Conservation (phyloP, 192 early-diverging fungal species). For the Thamnidium elegans region DNA sequence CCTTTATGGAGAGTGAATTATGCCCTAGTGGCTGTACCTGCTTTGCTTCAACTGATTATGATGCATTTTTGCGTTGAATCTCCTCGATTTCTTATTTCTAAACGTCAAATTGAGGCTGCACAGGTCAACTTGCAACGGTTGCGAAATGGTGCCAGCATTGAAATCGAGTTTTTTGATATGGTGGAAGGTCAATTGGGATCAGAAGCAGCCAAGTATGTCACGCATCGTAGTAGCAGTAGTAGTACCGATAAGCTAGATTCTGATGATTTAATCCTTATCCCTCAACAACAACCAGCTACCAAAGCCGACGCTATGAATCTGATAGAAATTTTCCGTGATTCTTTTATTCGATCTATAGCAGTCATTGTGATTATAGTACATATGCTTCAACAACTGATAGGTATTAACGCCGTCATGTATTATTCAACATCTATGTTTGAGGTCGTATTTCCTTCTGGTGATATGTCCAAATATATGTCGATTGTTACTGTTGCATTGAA, state of each 20-base stretch:
- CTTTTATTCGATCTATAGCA: slow-evolving; percentile 59
- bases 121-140: slow-evolving; percentile 48
- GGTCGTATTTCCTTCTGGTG: slow-evolving; percentile 48
- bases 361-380: slow-evolving; percentile 64
- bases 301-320: slow-evolving; percentile 43
- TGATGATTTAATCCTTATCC: slow-evolving; percentile 16
- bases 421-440: slow-evolving; percentile 82
- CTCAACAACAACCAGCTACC: background rate
- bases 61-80: slow-evolving; percentile 75
- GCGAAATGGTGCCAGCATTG: slow-evolving; percentile 55
- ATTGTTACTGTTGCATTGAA: slow-evolving; percentile 58
- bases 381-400: slow-evolving; percentile 78
- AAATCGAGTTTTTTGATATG: slow-evolving; percentile 63
- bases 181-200: slow-evolving; percentile 45
- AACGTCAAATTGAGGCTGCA: slow-evolving; percentile 62
- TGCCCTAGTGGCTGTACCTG: slow-evolving; percentile 59
- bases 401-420: slow-evolving; percentile 84
- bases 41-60: slow-evolving; percentile 54
- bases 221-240: slow-evolving; percentile 2
- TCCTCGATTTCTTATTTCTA: slow-evolving; percentile 68
- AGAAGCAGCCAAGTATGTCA: slow-evolving; percentile 1
- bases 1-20: slow-evolving; percentile 74
- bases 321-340: slow-evolving; percentile 49
- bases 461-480: slow-evolving; percentile 59
- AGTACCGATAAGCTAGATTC: background rate